Percentiles rank a stretch among this genome's conserved stretches.
Evolutionary conservation across 108 stramenopile genomes (phyloP).

Genomic region (Cyclotella choctawhatcheeana): DNA sequence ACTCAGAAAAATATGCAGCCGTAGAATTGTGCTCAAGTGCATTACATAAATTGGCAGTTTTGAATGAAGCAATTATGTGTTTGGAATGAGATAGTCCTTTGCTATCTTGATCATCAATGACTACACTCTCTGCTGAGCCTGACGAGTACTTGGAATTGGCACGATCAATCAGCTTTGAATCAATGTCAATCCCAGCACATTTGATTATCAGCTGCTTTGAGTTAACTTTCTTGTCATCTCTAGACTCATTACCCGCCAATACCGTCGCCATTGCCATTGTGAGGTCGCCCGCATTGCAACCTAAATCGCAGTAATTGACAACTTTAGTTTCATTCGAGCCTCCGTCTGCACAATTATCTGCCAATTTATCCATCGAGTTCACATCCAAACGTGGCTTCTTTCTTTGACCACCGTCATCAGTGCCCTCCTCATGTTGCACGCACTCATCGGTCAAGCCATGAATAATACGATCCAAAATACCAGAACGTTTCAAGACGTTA

Average conservation of each 20-base stretch:
- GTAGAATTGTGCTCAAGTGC: constrained; percentile 32
- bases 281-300: constrained; percentile 65
- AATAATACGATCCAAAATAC: constrained; percentile 26
- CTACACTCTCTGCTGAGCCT: not conserved
- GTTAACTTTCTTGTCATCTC: not conserved
- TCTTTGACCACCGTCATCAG: not conserved
- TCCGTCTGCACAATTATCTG: not conserved
- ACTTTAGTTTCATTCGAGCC: not conserved
- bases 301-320: constrained; percentile 59
- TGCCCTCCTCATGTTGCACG: not conserved
- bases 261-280: constrained; percentile 48
- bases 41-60: constrained; percentile 45
- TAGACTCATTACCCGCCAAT: not conserved
- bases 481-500: constrained; percentile 16
- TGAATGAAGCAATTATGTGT: constrained; percentile 25
- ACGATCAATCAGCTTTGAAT: constrained; percentile 49
- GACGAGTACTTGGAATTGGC: constrained; percentile 37
- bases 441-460: constrained; percentile 5
- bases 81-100: not conserved
- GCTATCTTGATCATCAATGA: not conserved
- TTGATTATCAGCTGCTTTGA: constrained; percentile 13
- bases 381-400: constrained; percentile 17
- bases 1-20: constrained; percentile 12
- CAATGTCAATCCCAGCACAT: constrained; percentile 59
- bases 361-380: not conserved